Evolutionary conservation across 2,329 filamentous ascomycete genomes (phyloP).

Genomic region (Fusarium sp.): DNA sequence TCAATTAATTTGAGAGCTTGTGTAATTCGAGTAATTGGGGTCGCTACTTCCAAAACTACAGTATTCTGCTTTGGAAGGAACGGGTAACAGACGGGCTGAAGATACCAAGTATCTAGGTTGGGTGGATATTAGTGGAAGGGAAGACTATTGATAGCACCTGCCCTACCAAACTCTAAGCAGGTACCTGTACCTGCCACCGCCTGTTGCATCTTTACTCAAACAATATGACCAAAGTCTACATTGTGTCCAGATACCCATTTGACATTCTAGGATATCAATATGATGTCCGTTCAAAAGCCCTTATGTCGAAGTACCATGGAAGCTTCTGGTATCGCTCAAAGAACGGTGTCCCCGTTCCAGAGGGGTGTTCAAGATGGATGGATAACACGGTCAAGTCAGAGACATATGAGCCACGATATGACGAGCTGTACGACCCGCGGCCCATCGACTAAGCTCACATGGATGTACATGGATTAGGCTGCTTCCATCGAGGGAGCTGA

Average conservation of each 20-base stretch:
- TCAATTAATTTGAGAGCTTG: background rate
- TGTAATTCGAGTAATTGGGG: background rate
- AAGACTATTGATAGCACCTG: background rate
- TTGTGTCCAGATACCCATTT: background rate
- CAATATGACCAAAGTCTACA: background rate
- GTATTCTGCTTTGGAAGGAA: background rate
- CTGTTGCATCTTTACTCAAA: background rate
- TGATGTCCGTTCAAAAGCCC: background rate
- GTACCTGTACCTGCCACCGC: background rate
- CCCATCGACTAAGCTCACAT: constrained; percentile 27
- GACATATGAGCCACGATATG: constrained; percentile 19
- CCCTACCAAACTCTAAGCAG: background rate
- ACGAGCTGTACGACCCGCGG: constrained; percentile 34
- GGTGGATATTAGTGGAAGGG: too few species aligned
- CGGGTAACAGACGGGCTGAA: too few species aligned
- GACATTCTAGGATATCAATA: too few species aligned
- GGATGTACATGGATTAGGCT: constrained; percentile 15
- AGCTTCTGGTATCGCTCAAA: background rate
- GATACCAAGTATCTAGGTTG: background rate
- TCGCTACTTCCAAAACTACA: background rate
- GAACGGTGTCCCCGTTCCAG: constrained; percentile 16
- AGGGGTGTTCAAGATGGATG: constrained; percentile 14
- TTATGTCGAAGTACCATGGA: background rate
- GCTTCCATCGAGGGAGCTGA: constrained; percentile 30
- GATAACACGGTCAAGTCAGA: constrained; percentile 19